Base-by-base conservation (phyloP, 2,329 filamentous ascomycete species). In the Microdochium trichocladiopsis region DNA sequence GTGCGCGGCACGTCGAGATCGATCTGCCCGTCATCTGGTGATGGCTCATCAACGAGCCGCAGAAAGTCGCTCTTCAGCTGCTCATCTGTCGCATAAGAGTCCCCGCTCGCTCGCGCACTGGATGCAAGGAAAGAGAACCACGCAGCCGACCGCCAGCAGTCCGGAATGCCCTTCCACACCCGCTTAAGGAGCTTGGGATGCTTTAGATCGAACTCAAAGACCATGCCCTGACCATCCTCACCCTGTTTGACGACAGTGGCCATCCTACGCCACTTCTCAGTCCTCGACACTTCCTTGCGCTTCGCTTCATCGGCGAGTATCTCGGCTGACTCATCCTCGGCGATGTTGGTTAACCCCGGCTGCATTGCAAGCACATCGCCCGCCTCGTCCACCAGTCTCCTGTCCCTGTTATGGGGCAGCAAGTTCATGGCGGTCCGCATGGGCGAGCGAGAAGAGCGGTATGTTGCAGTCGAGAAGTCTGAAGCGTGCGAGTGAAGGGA, bases 141-240 rank as follows among this genome's bases (percentile, higher is more conserved):
- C 2, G 93, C 94, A 1, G 90, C 87, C 28, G 87, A 83, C 50
- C 94, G 87, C 94, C 94, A 99, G 56, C 90, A 84, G 69, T 99
- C 94, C 0, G 94, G 94, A 57, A 99, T 96, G 25, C 94, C 94
- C 67, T 99, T 99, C 94, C 94, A 99, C 1, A 91, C 95, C 52
- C 94, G 83, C 58, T 92, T 87, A 53, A 96, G 85, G 45, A 99
- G 75, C 67, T 96, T 92, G n/a, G 88, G 78, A 65, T 87, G 88
- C 57, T 79, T 83, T 36, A 82, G 80, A 68, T 96, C 91, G 65
- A 97, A 97, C 51, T 91, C 87, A 61, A 83, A 84, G 55, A 82
- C 71, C 70, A 82, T 83, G 49, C 82, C 82, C 64, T 80, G 73
- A 33, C 76, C 76, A 53, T 77, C 72, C 23, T 65, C 71, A 37